A percentile compares a stretch with the other conserved stretches of the same genome.
phyloP scores from a whole-genome alignment of 2,329 filamentous ascomycete genomes.

The Ophiostoma ips region DNA sequence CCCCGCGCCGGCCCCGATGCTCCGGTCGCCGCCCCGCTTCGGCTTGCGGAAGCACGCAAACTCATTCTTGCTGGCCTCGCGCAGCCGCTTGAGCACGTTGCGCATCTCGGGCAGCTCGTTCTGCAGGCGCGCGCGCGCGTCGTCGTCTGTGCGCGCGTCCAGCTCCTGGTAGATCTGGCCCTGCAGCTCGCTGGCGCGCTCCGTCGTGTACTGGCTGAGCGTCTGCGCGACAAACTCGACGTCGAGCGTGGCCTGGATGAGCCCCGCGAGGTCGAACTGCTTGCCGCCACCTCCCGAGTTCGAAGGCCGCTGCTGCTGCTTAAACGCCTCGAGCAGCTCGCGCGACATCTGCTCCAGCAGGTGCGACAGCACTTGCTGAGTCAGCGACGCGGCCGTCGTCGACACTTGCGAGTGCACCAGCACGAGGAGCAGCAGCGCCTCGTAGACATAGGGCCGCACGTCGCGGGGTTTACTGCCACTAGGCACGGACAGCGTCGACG shows the following conservation, averaged over 20 bases:
- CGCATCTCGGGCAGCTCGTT: slow-evolving; percentile 83
- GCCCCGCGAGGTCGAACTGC: slow-evolving; percentile 57
- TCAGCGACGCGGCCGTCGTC: slow-evolving; percentile 63
- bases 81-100: slow-evolving; percentile 66
- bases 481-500: slow-evolving; percentile 20
- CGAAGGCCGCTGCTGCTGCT: slow-evolving; percentile 28
- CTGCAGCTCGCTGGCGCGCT: slow-evolving; percentile 67
- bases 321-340: slow-evolving; percentile 72
- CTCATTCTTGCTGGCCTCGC: slow-evolving; percentile 70
- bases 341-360: slow-evolving; percentile 70
- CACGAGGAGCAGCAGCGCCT: slow-evolving; percentile 70
- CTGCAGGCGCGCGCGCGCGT: slow-evolving; percentile 66
- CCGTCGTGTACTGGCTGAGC: slow-evolving; percentile 75
- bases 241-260: slow-evolving; percentile 96
- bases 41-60: slow-evolving; percentile 73
- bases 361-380: slow-evolving; percentile 69
- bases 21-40: slow-evolving; percentile 24
- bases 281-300: not conserved
- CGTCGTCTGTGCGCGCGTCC: slow-evolving; percentile 78
- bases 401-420: slow-evolving; percentile 84
- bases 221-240: slow-evolving; percentile 96
- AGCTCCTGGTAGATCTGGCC: slow-evolving; percentile 78
- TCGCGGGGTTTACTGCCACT: slow-evolving; percentile 51
- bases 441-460: slow-evolving; percentile 81
- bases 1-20: not conserved